A percentile compares a stretch with the other conserved stretches of the same genome.
Conservation (phyloP, 1,284 basidiomycete genomes). For the Rhodofomes roseus region DNA sequence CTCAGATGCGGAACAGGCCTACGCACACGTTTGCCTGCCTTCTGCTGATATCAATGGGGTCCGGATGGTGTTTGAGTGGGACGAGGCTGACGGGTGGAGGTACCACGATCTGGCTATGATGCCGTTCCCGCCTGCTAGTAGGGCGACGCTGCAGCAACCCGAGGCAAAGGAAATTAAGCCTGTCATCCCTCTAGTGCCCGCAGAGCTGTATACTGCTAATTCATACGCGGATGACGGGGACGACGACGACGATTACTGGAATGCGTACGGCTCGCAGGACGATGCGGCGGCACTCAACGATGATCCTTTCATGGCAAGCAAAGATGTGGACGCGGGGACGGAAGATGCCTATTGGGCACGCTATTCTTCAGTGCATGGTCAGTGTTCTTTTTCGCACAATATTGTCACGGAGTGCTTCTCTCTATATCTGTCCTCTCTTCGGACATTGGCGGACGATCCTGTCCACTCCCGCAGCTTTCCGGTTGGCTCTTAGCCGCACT, state of each 20-base stretch:
- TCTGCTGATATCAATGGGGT: conserved; percentile 34
- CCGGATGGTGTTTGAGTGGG: conserved; percentile 68
- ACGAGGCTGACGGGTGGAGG: conserved; percentile 52
- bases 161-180: conserved; percentile 15
- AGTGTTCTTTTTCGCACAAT: conserved; percentile 13
- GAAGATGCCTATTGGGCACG: conserved; percentile 78
- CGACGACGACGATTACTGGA: conserved; percentile 62
- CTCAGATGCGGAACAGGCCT: conserved; percentile 52
- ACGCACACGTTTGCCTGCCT: conserved; percentile 60
- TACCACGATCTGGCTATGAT: conserved; percentile 67
- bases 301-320: conserved; percentile 14
- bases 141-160: conserved; percentile 34
- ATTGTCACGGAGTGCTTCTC: not conserved
- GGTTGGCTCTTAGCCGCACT: no score
- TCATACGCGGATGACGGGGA: conserved; percentile 24
- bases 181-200: not conserved
- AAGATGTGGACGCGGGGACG: conserved; percentile 31
- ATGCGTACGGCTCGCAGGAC: conserved; percentile 46
- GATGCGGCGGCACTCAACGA: conserved; percentile 24
- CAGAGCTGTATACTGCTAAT: conserved; percentile 17
- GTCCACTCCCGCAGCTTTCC: not conserved
- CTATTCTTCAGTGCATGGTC: conserved; percentile 67
- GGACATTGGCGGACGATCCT: not conserved
- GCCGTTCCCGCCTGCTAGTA: conserved; percentile 65
- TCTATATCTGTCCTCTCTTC: not conserved